phyloP scores from a whole-genome alignment of 441 rosid genomes.

The Pelargonium fulgidum region DNA sequence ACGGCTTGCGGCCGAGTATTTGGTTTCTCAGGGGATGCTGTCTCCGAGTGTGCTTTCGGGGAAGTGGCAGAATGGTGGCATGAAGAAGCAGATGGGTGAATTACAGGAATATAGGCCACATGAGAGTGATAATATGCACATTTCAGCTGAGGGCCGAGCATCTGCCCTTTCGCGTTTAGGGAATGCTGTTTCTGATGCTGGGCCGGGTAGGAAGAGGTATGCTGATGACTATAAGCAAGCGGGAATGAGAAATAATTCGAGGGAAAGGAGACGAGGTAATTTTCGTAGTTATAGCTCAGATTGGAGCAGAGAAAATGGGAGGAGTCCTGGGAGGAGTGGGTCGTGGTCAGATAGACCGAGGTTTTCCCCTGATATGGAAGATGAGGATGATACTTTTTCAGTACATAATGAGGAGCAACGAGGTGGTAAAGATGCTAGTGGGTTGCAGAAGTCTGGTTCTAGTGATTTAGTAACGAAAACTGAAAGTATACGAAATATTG shows the following conservation, averaged over 20 bases:
- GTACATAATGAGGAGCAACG: constrained; percentile 54
- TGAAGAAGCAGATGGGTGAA: constrained; percentile 50
- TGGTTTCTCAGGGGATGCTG: constrained; percentile 72
- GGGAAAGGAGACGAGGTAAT: constrained; percentile 62
- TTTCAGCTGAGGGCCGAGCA: constrained; percentile 40
- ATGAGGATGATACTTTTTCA: constrained; percentile 45
- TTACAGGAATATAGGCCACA: constrained; percentile 55
- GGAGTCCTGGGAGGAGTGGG: constrained; percentile 44
- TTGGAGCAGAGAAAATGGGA: constrained; percentile 46
- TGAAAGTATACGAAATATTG: constrained; percentile 47
- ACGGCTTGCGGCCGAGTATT: constrained; percentile 82
- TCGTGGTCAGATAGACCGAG: constrained; percentile 61
- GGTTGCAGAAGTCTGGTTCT: constrained; percentile 41
- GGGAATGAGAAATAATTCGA: constrained; percentile 42
- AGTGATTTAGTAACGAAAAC: constrained; percentile 36
- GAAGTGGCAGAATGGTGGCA: constrained; percentile 70
- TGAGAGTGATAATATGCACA: constrained; percentile 43
- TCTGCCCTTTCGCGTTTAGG: constrained; percentile 50
- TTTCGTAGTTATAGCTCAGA: constrained; percentile 46
- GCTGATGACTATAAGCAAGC: constrained; percentile 47
- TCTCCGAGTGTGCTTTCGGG: constrained; percentile 51
- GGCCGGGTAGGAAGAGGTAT: constrained; percentile 53
- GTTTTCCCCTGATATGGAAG: constrained; percentile 46
- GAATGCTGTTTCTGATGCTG: constrained; percentile 34
- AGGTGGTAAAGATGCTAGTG: constrained; percentile 45